Evolutionary conservation across 257 asterid species (phyloP), one percentile per base, ranked within the genome.

Genomic region (Lantana camara): DNA sequence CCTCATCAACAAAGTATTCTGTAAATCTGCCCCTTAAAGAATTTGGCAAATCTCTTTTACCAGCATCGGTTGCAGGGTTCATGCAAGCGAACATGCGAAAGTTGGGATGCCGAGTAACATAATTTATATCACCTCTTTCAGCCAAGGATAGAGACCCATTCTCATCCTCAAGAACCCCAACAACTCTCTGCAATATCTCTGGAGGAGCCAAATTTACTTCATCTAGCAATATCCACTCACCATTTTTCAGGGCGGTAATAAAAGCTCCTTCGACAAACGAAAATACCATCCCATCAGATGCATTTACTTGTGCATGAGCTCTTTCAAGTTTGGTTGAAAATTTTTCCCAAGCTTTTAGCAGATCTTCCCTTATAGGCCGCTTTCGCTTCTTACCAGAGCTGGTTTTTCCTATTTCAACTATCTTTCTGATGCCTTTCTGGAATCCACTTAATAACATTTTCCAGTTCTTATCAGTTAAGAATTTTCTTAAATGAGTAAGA

Each of bases 31-130:
- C 72, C 80, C 97, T 84, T 27, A 90, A 52, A 54, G 96, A 80
- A 63, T 71, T 42, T 13, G 95, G 83, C 79, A 93, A 74, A 75
- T 93, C 96, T 76, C 92, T 87, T 81, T 93, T 93, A 40, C 99
- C 99, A 70, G 99, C 94, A 84, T 93, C 99, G 68, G 94, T 93
- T 7, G 99, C 97, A 42, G 99, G 99, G 77, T 93, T 93, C 99
- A 93, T 93, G 80, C 99, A 93, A 50, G 97, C 95, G 74, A 93
- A 93, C 65, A 93, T 70, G 50, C 99, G 96, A 54, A 93, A 93
- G 67, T 84, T 71, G 21, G 85, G 70, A 75, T 86, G 82, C 61
- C 99, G 84, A 24, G 22, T 15, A 60, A 93, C 73, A 72, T 84
- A 81, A 67, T 85, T 83, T 66, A 84, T 66, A 78, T 93, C 99